Evolutionary conservation across 306 rosid species (phyloP).

Genomic region (Astragalus glycyphyllos): DNA sequence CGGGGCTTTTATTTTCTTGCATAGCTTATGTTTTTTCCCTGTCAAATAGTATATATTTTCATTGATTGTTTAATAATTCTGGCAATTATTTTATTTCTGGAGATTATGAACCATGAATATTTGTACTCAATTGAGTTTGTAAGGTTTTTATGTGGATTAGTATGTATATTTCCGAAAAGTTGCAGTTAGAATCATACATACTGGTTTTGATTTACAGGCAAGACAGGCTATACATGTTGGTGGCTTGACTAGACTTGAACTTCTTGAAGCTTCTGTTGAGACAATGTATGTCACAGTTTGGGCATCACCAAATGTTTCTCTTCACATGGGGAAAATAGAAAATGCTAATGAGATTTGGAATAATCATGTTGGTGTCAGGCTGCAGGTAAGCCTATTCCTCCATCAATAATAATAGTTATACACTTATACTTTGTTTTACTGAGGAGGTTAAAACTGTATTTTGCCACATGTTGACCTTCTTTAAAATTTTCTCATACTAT

Average conservation of each 20-base stretch:
- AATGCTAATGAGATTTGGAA: constrained; percentile 88
- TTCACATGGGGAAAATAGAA: constrained; percentile 90
- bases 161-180: constrained; percentile 7
- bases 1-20: constrained; percentile 25
- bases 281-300: constrained; percentile 86
- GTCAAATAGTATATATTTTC: neutral
- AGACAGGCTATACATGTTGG: constrained; percentile 85
- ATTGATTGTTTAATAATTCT: neutral
- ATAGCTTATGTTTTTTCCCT: constrained; percentile 33
- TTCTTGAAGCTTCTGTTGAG: constrained; percentile 70
- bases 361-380: constrained; percentile 78
- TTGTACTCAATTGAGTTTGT: neutral
- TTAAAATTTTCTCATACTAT: constrained; percentile 7
- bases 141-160: constrained; percentile 1
- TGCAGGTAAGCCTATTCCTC: constrained; percentile 67
- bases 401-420: neutral
- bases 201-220: constrained; percentile 59
- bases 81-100: neutral
- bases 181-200: constrained; percentile 34
- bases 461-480: constrained; percentile 31
- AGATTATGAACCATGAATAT: constrained; percentile 16
- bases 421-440: constrained; percentile 22
- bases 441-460: neutral
- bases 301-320: constrained; percentile 85
- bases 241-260: constrained; percentile 83